A percentile compares a stretch with the other conserved stretches of the same genome.
These are phyloP conservation scores for Solanum sejunctum DNA, from an alignment of 257 asterid genomes.

Conservation along the genomic window DNA sequence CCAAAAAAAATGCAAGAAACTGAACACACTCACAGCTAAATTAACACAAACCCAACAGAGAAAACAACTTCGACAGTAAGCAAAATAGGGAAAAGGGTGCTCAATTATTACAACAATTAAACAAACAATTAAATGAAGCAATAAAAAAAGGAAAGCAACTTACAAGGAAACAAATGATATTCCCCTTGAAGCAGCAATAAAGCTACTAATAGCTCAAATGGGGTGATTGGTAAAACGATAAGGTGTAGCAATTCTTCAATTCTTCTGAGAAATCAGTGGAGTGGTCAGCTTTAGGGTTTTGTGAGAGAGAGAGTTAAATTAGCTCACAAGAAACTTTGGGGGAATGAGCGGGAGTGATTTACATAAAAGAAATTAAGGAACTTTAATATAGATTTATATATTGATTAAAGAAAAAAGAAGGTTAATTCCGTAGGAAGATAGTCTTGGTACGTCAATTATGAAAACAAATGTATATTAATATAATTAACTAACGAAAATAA, in stretches of 20 bases:
- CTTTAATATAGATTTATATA: too few species aligned
- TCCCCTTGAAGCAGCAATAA: background rate
- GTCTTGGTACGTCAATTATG: background rate
- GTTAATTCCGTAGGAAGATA: background rate
- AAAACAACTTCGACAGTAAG: background rate
- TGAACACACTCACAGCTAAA: background rate
- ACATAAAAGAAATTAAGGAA: background rate
- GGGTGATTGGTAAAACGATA: background rate
- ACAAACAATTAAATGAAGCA: background rate
- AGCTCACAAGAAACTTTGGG: background rate
- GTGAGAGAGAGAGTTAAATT: background rate
- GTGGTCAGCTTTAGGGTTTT: background rate
- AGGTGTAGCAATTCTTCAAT: background rate
- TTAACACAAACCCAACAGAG: background rate
- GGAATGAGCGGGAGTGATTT: slow-evolving; percentile 1
- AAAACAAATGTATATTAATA: background rate
- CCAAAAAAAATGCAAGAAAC: background rate
- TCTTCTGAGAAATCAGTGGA: background rate
- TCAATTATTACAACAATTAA: background rate
- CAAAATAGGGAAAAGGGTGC: background rate
- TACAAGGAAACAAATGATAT: background rate
- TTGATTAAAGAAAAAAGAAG: background rate
- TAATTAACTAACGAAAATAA: background rate
- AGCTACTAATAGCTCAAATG: background rate
- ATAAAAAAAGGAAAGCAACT: background rate